Base-by-base conservation (phyloP, 2,329 filamentous ascomycete genomes). In the Aspergillus thermomutatus region DNA sequence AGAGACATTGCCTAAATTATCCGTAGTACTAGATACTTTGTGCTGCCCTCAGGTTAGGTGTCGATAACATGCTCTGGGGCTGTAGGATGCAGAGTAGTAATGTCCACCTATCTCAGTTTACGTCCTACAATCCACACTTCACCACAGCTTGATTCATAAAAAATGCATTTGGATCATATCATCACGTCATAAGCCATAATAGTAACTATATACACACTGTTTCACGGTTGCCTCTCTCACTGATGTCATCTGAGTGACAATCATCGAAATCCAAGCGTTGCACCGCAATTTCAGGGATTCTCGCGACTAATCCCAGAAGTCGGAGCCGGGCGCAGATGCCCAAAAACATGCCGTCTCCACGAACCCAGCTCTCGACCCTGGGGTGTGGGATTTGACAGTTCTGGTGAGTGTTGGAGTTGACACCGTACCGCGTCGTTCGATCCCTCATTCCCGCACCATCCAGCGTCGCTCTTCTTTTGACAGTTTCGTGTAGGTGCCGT, bases 401-500 rank as follows among this genome's bases (percentile, higher is more conserved):
- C 40, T 41, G n/a, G 28, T 47, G 10, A 21, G 43, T 40, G 23
- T 10, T 25, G 3, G 10, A 48, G 11, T 14, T 8, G n/a, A 4
- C 19, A 28, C 7, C 23, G n/a, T 21, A 19, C 14, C 19, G 28
- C 17, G 11, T 7, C 31, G 5, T 37, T 17, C 8, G 41, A 19
- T n/a, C 5, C 25, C 54, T 73, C 69, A 74, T 62, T 75, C 70
- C 50, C 72, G 70, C 4, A 71, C 66, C 41, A 63, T 68, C 78
- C 78, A 80, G 63, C 78, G 70, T 63, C 77, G 69, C 60, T 80
- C 78, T 41, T 80, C 78, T 52, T 69, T 70, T 37, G 72, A 72
- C 66, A 80, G 71, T 66, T 78, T 79, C 43, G 65, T 71, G 60
- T 79, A 75, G n/a, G 66, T 71, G 49, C 78, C 78, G 51, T 80